These are phyloP conservation scores for Pseudocercospora pini-densiflorae DNA, from an alignment of 2,329 filamentous ascomycete species.

Conservation along the genomic window DNA sequence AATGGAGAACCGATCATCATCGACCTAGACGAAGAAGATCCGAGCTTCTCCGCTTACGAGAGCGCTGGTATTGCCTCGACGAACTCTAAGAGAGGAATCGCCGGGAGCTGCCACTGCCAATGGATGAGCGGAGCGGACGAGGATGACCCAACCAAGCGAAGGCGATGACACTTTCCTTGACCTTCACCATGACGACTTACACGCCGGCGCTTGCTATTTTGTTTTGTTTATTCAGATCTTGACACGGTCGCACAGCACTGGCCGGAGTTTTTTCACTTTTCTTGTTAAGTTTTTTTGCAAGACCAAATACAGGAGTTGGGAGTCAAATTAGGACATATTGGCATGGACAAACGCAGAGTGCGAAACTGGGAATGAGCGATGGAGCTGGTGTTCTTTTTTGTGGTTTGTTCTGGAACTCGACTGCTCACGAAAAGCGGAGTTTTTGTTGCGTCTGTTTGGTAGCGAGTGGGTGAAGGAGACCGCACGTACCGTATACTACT, in stretches of 20 bases:
- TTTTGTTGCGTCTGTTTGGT: not conserved
- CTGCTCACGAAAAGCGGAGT: slow-evolving; percentile 18
- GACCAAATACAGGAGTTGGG: slow-evolving; percentile 15
- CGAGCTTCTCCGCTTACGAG: slow-evolving; percentile 35
- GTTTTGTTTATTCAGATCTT: slow-evolving; percentile 8
- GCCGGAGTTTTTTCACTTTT: slow-evolving; percentile 10
- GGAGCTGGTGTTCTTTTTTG: slow-evolving; percentile 19
- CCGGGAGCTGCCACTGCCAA: slow-evolving; percentile 43
- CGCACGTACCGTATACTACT: not conserved
- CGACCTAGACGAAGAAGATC: slow-evolving; percentile 47
- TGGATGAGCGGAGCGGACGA: slow-evolving; percentile 37
- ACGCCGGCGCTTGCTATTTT: slow-evolving; percentile 4
- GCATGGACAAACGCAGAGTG: slow-evolving; percentile 14
- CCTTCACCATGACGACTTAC: slow-evolving; percentile 1
- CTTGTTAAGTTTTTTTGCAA: not conserved
- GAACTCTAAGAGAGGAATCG: slow-evolving; percentile 23
- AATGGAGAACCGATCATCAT: slow-evolving; percentile 45
- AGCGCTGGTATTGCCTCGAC: slow-evolving; percentile 25
- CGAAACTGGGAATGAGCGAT: slow-evolving; percentile 19
- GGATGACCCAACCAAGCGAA: slow-evolving; percentile 3
- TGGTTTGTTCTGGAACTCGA: not conserved
- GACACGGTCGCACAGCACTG: slow-evolving; percentile 17
- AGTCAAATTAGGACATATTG: slow-evolving; percentile 3
- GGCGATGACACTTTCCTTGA: not conserved
- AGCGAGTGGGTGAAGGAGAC: not conserved